Evolutionary conservation across 768 basidiomycete genomes (phyloP), one percentile per base, ranked within the genome.

Genomic region (Tephrocybe rancida): DNA sequence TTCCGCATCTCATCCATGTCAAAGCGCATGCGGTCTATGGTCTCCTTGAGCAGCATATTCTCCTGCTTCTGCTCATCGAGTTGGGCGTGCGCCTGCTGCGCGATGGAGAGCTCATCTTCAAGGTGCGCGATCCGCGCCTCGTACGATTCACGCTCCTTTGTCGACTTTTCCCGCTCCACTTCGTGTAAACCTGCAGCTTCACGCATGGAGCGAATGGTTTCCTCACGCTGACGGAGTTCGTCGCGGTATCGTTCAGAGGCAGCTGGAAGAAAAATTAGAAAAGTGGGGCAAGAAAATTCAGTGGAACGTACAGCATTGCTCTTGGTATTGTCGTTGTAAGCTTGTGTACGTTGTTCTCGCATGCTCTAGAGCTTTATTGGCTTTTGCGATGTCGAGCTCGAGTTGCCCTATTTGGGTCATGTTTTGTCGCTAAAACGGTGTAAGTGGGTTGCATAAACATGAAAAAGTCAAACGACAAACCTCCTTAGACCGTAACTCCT

Each of bases 31-130:
- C 94, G 82, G 66, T 97, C 95, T 60, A 98, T 98, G 1, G 95
- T 97, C 77, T 98, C 95, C 66, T 96, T 96, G 55, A 98, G 77
- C 64, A 92, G 71, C 59, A 96, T 66, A 63, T 97, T 98, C 76
- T 95, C 92, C 63, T 93, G 91, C 74, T 97, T 97, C 75, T 98
- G 95, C 61, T 90, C 87, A 54, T 95, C 92, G 32, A 97, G 79
- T 54, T 85, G 81, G 0, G 76, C 80, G 48, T 91, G 86, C 1
- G 88, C 86, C 60, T 85, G 80, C 47, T 87, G 84, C 3, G 92
- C 90, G 22, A 81, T 63, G 3, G 67, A 67, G 2, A 98, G 78
- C 52, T 96, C 93, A 7, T 72, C 61, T 61, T 94, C 89, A n/a
- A 96, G 81, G 6, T 77, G 69, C 5, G 72, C 67, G 45, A 95